Evolutionary conservation across 805 yeast species (phyloP).

Genomic region (Diddensiella caesifluorescens): DNA sequence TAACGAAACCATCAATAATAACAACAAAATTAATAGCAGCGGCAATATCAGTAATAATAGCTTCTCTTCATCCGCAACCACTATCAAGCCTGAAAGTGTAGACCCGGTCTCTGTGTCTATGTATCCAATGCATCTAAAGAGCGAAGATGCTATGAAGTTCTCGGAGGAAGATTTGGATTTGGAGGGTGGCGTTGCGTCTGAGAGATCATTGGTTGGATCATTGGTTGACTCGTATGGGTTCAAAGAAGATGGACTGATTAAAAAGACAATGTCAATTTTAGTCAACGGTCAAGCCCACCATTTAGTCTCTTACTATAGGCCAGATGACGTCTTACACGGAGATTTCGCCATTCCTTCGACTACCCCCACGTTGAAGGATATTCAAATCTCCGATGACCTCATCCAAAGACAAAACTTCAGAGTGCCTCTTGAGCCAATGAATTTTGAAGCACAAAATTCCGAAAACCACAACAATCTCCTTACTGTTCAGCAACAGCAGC

Average conservation of each 20-base stretch:
- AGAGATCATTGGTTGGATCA: conserved; percentile 49
- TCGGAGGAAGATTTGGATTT: not conserved
- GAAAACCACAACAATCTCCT: not conserved
- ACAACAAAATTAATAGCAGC: not conserved
- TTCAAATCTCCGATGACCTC: conserved; percentile 37
- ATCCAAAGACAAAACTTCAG: conserved; percentile 32
- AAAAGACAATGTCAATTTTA: conserved; percentile 74
- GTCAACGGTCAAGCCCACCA: conserved; percentile 45
- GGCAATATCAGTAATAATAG: not conserved
- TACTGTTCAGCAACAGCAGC: conserved; percentile 4
- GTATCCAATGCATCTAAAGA: not conserved
- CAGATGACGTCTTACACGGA: conserved; percentile 63
- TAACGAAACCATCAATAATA: not conserved
- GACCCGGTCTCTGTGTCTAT: not conserved
- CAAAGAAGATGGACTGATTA: conserved; percentile 68
- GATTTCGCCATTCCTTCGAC: conserved; percentile 54
- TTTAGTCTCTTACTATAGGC: conserved; percentile 70
- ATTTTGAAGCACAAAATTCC: conserved; percentile 3
- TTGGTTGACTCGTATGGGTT: conserved; percentile 57
- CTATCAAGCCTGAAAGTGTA: not conserved
- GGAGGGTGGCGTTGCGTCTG: conserved; percentile 21
- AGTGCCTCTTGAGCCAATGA: conserved; percentile 27
- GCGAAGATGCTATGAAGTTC: not conserved
- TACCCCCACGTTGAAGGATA: conserved; percentile 43
- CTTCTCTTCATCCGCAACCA: not conserved